Evolutionary conservation across 345 rosid species (phyloP), one percentile per base, ranked within the genome.

Genomic region (Aquilaria malaccensis): DNA sequence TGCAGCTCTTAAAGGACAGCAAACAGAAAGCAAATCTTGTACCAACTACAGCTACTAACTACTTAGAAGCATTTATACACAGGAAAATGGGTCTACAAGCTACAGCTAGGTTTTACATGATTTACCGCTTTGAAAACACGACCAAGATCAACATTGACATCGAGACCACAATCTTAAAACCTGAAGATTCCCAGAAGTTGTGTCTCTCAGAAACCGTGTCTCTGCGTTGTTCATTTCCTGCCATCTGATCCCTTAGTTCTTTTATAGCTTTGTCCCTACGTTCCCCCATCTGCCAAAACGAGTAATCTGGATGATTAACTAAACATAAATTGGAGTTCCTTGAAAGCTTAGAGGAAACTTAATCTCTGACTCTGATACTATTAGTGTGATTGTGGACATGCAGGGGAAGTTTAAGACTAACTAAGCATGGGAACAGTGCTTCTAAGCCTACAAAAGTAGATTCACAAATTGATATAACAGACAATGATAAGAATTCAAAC

Each of bases 71-170:
- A 58, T 58, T 57, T 77, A 65, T 69, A 79, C 75, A 56, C n/a
- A 46, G 60, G 51, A 30, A 30, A 64, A 59, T 65, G 55, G 73
- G 62, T 70, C 63, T 65, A 56, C 59, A 12, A 52, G 63, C 37
- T 56, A 45, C 61, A 52, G n/a, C 65, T 56, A 30, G 6, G 66
- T 10, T 22, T 22, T 30, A 48, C 22, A 32, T 1, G 41, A 33
- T 9, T 78, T 69, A 89, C 57, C 87, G 82, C 88, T 79, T 93
- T 11, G 97, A 87, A 68, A 89, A 71, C 60, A 78, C 83, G 33
- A 87, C 95, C 76, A 85, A 66, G 61, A 89, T 70, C 80, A 87
- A 69, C 99, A 94, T 87, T 9, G 96, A 94, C 94, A 93, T 70
- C 55, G 95, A 85, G 63, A 79, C 87, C 50, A 87, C 81, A 52